Evolutionary conservation across 2,329 filamentous ascomycete genomes (phyloP), one percentile per base, ranked within the genome.

Genomic region (Neocucurbitaria cava): DNA sequence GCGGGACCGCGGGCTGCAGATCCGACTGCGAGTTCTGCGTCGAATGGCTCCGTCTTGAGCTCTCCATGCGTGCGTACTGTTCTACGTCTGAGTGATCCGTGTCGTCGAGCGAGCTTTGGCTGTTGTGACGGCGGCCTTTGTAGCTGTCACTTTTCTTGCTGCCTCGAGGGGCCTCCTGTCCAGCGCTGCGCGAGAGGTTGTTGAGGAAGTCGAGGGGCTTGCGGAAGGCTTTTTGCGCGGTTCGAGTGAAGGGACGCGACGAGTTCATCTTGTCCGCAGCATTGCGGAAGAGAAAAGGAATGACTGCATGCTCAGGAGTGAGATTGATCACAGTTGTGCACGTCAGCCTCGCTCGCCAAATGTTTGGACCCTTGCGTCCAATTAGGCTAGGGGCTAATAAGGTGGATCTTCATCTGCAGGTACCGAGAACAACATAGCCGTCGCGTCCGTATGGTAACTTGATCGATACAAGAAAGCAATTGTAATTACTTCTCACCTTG

Each of bases 1-100:
- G 68, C 2, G 80, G 79, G 7, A 81, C 71, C 6, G 66, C 66
- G 17, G 74, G 63, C 40, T 77, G 76, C 49, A 76, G 64, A 31
- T 77, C 74, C n/a, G 67, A 66, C 54, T 66, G 67, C 51, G 71
- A 74, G 43, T 68, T 71, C 38, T 66, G 66, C 44, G 62, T 64
- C 49, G 68, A 71, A 48, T 69, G 71, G 40, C 61, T 60, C 13
- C 62, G 48, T 10, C 66, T 53, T 15, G 62, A 59, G 11, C 38
- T 54, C 35, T 70, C 69, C 70, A 71, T 72, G 18, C 64, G 58
- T 13, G 70, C 65, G 63, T 71, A 69, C 7, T 68, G 57, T 61
- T 74, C 74, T 23, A 73, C 55, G 54, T 77, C 73, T 13, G 66
- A 66, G 49, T 69, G 54, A 58, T 76, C 75, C 24, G 66, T 70